Conservation (phyloP, 2,329 filamentous ascomycete genomes). For the Bisporella sp. region DNA sequence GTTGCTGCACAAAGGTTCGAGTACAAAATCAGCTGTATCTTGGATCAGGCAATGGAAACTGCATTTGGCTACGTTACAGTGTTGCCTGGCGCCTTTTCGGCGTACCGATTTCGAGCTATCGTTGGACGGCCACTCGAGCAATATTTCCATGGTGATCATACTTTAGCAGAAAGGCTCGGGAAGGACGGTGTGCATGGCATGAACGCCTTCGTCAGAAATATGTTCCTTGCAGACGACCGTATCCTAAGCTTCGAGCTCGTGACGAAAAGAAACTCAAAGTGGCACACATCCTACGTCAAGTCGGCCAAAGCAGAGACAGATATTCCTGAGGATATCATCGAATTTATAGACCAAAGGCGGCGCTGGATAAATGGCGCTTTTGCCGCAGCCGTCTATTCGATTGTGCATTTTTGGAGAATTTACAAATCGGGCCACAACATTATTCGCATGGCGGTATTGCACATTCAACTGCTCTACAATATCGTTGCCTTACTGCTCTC, state of each 20-base stretch:
- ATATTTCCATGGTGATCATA: constrained; percentile 61
- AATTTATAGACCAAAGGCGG: constrained; percentile 65
- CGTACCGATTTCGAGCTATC: constrained; percentile 63
- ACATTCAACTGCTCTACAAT: not conserved
- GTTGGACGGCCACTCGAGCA: constrained; percentile 67
- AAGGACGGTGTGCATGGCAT: constrained; percentile 52
- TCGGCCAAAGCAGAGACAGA: constrained; percentile 66
- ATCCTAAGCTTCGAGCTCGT: constrained; percentile 61
- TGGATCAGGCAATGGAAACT: constrained; percentile 22
- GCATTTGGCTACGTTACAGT: constrained; percentile 21
- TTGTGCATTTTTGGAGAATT: constrained; percentile 62
- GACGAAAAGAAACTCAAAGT: constrained; percentile 61
- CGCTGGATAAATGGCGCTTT: constrained; percentile 70
- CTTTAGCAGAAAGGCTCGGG: not conserved
- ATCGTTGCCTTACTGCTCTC: not conserved
- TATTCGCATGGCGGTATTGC: constrained; percentile 42
- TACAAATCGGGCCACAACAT: constrained; percentile 64
- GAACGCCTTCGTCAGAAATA: constrained; percentile 59
- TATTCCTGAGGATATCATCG: constrained; percentile 61
- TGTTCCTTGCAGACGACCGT: constrained; percentile 54
- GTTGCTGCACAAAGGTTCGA: constrained; percentile 22
- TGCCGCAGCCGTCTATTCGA: constrained; percentile 66
- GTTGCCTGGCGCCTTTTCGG: constrained; percentile 57
- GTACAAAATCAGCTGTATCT: constrained; percentile 21
- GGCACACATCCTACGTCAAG: constrained; percentile 68